These are phyloP conservation scores for Rasamsonia emersonii DNA, from an alignment of 2,329 filamentous ascomycete genomes.

Conservation along the genomic window DNA sequence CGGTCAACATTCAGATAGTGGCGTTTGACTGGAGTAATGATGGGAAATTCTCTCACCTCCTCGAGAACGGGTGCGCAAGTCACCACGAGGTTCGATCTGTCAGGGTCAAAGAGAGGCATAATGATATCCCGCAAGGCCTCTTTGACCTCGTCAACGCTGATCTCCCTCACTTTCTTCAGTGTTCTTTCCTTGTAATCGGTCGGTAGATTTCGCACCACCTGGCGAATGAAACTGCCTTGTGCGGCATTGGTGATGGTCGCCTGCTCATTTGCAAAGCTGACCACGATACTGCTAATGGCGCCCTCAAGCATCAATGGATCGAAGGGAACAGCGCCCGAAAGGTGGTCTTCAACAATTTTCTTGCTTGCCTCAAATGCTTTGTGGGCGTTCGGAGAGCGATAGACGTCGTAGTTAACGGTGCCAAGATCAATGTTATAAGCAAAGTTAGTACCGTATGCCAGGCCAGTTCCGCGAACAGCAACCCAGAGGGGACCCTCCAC, in stretches of 20 bases:
- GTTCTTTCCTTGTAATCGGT: conserved; percentile 71
- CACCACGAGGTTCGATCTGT: conserved; percentile 74
- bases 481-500: conserved; percentile 94
- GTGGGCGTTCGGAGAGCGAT: conserved; percentile 79
- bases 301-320: conserved; percentile 80
- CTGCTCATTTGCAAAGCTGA: conserved; percentile 79
- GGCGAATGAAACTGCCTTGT: conserved; percentile 70
- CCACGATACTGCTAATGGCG: conserved; percentile 81
- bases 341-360: conserved; percentile 65
- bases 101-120: conserved; percentile 69
- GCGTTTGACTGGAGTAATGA: conserved; percentile 5
- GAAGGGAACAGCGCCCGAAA: conserved; percentile 61
- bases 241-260: conserved; percentile 76
- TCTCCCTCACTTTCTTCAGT: conserved; percentile 65
- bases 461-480: conserved; percentile 81
- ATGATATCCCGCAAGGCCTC: conserved; percentile 65
- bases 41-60: conserved; percentile 53
- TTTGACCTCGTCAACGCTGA: conserved; percentile 69
- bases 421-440: conserved; percentile 69
- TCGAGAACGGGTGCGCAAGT: conserved; percentile 80
- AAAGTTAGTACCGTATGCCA: conserved; percentile 84
- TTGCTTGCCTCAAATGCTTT: conserved; percentile 75
- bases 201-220: conserved; percentile 67
- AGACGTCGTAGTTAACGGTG: conserved; percentile 74
- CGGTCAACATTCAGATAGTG: conserved; percentile 13